phyloP scores from a whole-genome alignment of 2,329 filamentous ascomycete genomes.

The Sclerotinia borealis region DNA sequence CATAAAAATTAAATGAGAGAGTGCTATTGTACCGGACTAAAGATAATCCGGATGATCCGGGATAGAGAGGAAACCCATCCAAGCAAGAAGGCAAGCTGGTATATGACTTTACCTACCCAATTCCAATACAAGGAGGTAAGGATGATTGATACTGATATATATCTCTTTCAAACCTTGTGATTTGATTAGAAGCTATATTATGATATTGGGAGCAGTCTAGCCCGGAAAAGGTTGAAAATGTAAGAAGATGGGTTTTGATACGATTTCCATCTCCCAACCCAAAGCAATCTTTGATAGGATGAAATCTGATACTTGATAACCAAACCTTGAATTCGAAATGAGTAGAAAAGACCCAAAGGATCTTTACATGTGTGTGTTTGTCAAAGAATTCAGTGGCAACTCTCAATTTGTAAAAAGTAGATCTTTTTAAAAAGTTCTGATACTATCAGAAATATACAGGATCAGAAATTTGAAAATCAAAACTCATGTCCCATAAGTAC shows the following conservation, averaged over 20 bases:
- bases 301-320: background rate
- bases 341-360: background rate
- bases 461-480: background rate
- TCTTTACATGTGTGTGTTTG: no score
- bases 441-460: background rate
- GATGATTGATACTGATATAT: no score
- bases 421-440: constrained; percentile 1
- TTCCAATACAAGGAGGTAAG: no score
- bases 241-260: background rate
- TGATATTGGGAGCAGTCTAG: no score
- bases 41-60: background rate
- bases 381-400: background rate
- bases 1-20: constrained; percentile 5
- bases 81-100: no score
- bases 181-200: no score
- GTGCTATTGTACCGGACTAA: background rate
- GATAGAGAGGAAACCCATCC: no score
- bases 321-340: background rate
- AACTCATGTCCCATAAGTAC: background rate
- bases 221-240: background rate
- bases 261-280: background rate
- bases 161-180: no score
- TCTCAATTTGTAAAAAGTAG: background rate
- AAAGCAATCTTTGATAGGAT: background rate
- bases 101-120: no score